Percentiles rank a stretch among this genome's conserved stretches.
phyloP scores from a whole-genome alignment of 768 basidiomycete genomes.

The Leccinum sublutescens region DNA sequence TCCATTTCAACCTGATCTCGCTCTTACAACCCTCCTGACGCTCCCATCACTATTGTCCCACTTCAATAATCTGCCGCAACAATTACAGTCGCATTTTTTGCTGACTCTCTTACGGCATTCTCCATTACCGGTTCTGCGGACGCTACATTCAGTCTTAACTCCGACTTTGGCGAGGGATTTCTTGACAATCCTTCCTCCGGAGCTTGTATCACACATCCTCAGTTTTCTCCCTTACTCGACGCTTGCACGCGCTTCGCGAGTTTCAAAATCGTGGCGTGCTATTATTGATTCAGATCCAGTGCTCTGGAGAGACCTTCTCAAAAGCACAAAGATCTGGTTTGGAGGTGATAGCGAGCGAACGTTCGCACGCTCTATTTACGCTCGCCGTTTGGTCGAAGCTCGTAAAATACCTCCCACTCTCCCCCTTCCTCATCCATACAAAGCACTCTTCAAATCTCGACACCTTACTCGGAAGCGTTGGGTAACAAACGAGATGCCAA shows the following conservation, averaged over 20 bases:
- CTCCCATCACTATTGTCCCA: constrained; percentile 80
- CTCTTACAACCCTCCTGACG: constrained; percentile 80
- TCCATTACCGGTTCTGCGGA: constrained; percentile 86
- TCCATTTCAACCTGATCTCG: constrained; percentile 78
- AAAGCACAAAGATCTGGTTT: constrained; percentile 84
- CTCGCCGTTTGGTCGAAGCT: constrained; percentile 49
- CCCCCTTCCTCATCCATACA: constrained; percentile 82
- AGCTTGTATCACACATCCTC: constrained; percentile 87
- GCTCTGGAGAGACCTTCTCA: constrained; percentile 86
- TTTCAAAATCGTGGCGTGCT: constrained; percentile 86
- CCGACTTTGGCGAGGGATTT: constrained; percentile 95
- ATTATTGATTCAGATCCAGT: constrained; percentile 89
- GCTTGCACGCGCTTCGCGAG: constrained; percentile 83
- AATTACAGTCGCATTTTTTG: constrained; percentile 89
- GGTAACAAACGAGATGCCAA: constrained; percentile 70
- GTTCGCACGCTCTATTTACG: constrained; percentile 70
- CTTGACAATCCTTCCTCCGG: constrained; percentile 85
- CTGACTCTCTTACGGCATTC: constrained; percentile 91
- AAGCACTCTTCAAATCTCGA: constrained; percentile 90
- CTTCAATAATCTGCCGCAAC: constrained; percentile 75
- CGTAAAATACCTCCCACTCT: constrained; percentile 46
- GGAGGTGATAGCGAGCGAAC: constrained; percentile 81
- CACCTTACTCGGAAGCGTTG: constrained; percentile 78
- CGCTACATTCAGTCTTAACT: constrained; percentile 82
- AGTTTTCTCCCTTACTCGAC: constrained; percentile 80